Percentiles rank a stretch among this genome's conserved stretches.
Evolutionary conservation across 2,329 filamentous ascomycete genomes (phyloP).

Genomic region (Clonostachys sp.): DNA sequence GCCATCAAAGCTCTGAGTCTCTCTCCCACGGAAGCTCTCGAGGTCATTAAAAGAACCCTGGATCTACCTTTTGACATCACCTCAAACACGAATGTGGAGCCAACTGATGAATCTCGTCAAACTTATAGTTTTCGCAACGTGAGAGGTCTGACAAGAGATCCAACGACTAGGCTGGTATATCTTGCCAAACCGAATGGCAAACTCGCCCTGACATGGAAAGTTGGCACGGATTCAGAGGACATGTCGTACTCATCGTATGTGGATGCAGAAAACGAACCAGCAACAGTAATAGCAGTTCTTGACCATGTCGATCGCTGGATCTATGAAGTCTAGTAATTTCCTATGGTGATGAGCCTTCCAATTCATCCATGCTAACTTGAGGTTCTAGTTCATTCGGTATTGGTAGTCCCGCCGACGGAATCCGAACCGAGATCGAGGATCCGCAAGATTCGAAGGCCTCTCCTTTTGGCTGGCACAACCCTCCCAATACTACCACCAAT

Average conservation of each 20-base stretch:
- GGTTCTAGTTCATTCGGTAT: neutral
- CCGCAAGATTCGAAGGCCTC: neutral
- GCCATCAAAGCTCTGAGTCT: constrained; percentile 25
- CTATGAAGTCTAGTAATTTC: constrained; percentile 47
- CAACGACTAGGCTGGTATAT: constrained; percentile 46
- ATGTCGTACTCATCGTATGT: constrained; percentile 50
- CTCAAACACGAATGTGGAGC: too few relatives aligned
- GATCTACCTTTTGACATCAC: too few relatives aligned
- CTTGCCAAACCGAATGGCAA: constrained; percentile 36
- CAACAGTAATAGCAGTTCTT: constrained; percentile 44
- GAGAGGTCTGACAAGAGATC: constrained; percentile 36
- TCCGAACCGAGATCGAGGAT: constrained; percentile 40
- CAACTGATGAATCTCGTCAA: too few relatives aligned
- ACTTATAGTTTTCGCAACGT: constrained; percentile 9
- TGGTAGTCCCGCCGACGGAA: neutral
- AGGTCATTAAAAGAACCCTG: too few relatives aligned
- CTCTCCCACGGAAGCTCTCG: too few relatives aligned
- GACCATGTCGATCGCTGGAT: constrained; percentile 42
- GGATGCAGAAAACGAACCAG: constrained; percentile 33
- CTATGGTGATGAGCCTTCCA: constrained; percentile 10
- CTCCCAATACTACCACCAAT: too few relatives aligned
- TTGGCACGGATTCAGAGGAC: constrained; percentile 46
- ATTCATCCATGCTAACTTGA: neutral
- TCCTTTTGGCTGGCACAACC: neutral
- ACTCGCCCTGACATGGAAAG: constrained; percentile 42